Evolutionary conservation across 495 filamentous ascomycete species (phyloP).

Genomic region (Venustampulla echinocandica): DNA sequence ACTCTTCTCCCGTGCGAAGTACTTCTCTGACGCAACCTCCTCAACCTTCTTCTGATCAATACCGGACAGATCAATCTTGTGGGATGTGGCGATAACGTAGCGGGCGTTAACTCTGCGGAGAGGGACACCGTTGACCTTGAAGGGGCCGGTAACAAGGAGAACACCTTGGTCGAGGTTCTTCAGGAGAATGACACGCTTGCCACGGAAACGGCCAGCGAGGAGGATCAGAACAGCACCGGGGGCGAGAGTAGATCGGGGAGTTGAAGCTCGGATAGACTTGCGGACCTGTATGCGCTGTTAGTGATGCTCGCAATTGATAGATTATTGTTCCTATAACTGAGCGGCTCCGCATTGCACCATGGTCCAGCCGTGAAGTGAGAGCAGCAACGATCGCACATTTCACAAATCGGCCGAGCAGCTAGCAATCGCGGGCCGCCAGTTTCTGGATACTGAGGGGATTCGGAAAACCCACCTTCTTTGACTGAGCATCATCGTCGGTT

Average conservation of each 20-base stretch:
- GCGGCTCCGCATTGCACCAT: too few species aligned
- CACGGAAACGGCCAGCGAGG: constrained; percentile 98
- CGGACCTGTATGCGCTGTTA: constrained; percentile 57
- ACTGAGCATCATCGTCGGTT: constrained; percentile 81
- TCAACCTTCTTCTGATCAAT: constrained; percentile 75
- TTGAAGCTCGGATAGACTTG: constrained; percentile 81
- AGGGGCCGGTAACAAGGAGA: constrained; percentile 96
- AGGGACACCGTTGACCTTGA: constrained; percentile 99
- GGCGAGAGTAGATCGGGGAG: constrained; percentile 74
- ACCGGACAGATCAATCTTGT: constrained; percentile 75
- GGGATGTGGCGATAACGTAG: constrained; percentile 97
- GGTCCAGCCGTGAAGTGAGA: too few species aligned
- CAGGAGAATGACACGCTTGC: constrained; percentile 98
- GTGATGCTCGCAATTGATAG: neutral
- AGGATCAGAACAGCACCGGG: constrained; percentile 96
- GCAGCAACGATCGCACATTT: too few species aligned
- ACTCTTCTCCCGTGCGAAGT: constrained; percentile 93
- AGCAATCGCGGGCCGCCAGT: constrained; percentile 5
- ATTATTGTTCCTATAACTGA: too few species aligned
- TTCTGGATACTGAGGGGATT: neutral
- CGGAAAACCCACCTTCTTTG: constrained; percentile 73
- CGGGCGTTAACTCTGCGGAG: constrained; percentile 95
- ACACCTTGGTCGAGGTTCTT: constrained; percentile 94
- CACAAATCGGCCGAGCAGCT: neutral
- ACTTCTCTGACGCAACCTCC: constrained; percentile 73